A percentile compares a stretch with the other conserved stretches of the same genome.
These are phyloP conservation scores for Chrysoporthe deuterocubensis DNA, from an alignment of 2,329 filamentous ascomycete genomes.

Conservation along the genomic window DNA sequence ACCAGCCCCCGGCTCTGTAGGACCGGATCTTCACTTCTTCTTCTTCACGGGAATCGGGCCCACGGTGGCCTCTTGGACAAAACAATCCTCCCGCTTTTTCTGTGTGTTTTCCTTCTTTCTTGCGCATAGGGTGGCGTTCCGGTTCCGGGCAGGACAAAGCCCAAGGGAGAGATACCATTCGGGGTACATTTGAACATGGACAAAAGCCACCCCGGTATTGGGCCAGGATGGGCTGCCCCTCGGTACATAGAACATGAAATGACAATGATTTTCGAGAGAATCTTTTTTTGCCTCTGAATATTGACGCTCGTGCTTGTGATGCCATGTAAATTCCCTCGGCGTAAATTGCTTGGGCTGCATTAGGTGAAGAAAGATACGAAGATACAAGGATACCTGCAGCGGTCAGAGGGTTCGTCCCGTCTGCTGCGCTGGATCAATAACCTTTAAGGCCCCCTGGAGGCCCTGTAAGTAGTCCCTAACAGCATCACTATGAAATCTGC, in stretches of 20 bases:
- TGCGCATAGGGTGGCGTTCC: conserved; percentile 22
- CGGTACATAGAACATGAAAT: conserved; percentile 1
- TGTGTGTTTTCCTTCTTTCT: conserved; percentile 26
- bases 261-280: background rate
- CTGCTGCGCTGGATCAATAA: background rate
- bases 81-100: background rate
- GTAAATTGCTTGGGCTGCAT: too few relatives aligned
- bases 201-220: background rate
- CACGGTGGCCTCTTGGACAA: conserved; percentile 12
- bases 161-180: conserved; percentile 23
- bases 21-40: conserved; percentile 11
- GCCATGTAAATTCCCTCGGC: too few relatives aligned
- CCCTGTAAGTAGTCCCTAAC: background rate
- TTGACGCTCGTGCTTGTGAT: background rate
- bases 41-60: conserved; percentile 20
- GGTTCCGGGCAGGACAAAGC: conserved; percentile 10
- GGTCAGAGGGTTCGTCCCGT: background rate
- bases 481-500: background rate
- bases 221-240: background rate
- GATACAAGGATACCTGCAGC: too few relatives aligned
- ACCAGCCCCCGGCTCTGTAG: conserved; percentile 10
- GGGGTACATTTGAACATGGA: conserved; percentile 8
- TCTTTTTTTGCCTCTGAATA: background rate
- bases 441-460: background rate
- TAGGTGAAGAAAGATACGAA: too few relatives aligned